phyloP scores from a whole-genome alignment of 768 basidiomycete species.

The Suillus discolor region DNA sequence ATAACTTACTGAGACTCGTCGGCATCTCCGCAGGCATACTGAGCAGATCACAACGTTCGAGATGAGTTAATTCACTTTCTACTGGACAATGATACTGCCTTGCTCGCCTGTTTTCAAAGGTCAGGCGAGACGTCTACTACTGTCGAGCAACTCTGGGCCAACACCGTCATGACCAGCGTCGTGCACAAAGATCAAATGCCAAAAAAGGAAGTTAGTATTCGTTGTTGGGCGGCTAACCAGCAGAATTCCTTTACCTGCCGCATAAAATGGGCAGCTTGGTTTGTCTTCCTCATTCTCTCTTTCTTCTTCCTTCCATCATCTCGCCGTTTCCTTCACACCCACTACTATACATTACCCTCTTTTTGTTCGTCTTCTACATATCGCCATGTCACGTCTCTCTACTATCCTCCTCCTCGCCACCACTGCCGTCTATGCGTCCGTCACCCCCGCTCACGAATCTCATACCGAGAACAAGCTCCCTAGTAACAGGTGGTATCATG shows the following conservation, averaged over 20 bases:
- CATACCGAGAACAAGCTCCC: constrained; percentile 23
- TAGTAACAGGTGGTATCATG: constrained; percentile 60
- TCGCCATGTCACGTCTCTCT: constrained; percentile 29
- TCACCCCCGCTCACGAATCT: constrained; percentile 20
- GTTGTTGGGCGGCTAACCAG: constrained; percentile 27
- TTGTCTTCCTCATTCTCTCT: constrained; percentile 18
- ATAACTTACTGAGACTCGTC: not conserved
- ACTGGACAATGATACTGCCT: not conserved
- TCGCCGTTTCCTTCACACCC: constrained; percentile 28
- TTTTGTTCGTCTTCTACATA: constrained; percentile 1
- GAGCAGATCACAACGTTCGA: not conserved
- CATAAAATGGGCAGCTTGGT: constrained; percentile 29
- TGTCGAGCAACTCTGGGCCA: not conserved
- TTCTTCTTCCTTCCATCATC: constrained; percentile 42
- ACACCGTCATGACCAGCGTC: not conserved
- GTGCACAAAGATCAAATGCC: not conserved
- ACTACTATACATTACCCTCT: constrained; percentile 4
- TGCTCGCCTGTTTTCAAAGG: not conserved
- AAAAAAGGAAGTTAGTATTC: constrained; percentile 20
- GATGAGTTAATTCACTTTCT: not conserved
- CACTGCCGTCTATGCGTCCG: constrained; percentile 21
- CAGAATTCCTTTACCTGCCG: constrained; percentile 16
- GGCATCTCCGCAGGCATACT: not conserved
- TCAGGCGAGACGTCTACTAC: not conserved
- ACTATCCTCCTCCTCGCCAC: constrained; percentile 30